phyloP scores from a whole-genome alignment of 2,329 filamentous ascomycete genomes.

The Blumeria graminis region DNA sequence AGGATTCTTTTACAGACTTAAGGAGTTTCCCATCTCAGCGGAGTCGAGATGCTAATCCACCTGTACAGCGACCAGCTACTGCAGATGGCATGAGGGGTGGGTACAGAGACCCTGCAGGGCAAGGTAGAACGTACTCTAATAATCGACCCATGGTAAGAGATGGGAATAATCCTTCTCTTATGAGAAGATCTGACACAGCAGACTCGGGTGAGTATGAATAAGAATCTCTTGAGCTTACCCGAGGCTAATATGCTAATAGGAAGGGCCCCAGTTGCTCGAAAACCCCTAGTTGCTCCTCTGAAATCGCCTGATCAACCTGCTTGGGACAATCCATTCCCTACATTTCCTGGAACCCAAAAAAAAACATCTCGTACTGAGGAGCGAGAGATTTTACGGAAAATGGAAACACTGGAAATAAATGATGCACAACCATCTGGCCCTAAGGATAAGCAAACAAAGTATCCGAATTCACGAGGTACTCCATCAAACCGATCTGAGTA shows the following conservation, averaged over 20 bases:
- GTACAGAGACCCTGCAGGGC: slow-evolving; percentile 7
- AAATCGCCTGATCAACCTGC: slow-evolving; percentile 17
- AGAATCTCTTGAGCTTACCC: slow-evolving; percentile 2
- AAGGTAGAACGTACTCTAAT: slow-evolving; percentile 12
- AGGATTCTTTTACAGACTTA: slow-evolving; percentile 11
- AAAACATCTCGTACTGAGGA: slow-evolving; percentile 19
- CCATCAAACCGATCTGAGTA: slow-evolving; percentile 10
- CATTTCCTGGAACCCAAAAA: slow-evolving; percentile 18
- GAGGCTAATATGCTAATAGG: slow-evolving; percentile 6
- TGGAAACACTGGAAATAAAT: slow-evolving; percentile 13
- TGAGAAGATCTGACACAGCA: slow-evolving; percentile 8
- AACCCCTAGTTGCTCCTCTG: slow-evolving; percentile 14
- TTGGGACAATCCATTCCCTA: slow-evolving; percentile 26
- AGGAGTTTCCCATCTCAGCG: slow-evolving; percentile 8
- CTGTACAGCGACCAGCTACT: slow-evolving; percentile 11
- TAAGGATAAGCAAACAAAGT: slow-evolving; percentile 8
- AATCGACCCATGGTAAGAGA: slow-evolving; percentile 9
- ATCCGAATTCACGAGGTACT: neutral
- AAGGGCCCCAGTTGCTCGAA: slow-evolving; percentile 7
- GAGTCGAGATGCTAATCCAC: slow-evolving; percentile 8
- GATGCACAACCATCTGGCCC: slow-evolving; percentile 5
- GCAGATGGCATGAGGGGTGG: slow-evolving; percentile 9
- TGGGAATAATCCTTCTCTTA: slow-evolving; percentile 7
- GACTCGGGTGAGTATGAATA: slow-evolving; percentile 13
- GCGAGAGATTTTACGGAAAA: slow-evolving; percentile 13